Conservation (phyloP, 2,329 filamentous ascomycete genomes). For the Knoxdaviesia capensis region DNA sequence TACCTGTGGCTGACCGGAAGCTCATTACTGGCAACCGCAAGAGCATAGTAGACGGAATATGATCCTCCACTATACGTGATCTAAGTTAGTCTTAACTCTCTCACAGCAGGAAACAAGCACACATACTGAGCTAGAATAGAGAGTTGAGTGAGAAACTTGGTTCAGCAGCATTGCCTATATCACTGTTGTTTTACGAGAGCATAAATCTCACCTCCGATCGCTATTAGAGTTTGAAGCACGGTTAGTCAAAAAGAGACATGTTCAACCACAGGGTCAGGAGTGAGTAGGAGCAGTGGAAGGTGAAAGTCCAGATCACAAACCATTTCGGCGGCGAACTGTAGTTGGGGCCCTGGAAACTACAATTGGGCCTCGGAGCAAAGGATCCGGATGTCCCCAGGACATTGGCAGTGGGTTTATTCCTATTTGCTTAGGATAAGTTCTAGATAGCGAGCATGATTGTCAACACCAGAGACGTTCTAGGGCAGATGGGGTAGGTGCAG, state of each 20-base stretch:
- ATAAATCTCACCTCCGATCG: constrained; percentile 31
- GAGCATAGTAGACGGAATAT: constrained; percentile 87
- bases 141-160: no score
- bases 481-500: neutral
- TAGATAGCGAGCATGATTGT: constrained; percentile 10
- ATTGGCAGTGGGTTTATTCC: constrained; percentile 82
- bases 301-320: constrained; percentile 21
- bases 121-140: constrained; percentile 15
- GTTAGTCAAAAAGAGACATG: constrained; percentile 9
- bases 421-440: constrained; percentile 81
- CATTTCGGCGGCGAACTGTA: constrained; percentile 65
- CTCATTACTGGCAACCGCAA: constrained; percentile 82
- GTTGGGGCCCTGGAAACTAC: constrained; percentile 60
- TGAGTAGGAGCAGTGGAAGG: no score
- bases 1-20: constrained; percentile 60
- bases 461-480: neutral
- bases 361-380: constrained; percentile 60
- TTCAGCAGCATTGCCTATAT: no score
- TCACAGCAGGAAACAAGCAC: neutral
- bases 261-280: no score
- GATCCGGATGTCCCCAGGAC: constrained; percentile 68
- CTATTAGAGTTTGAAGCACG: constrained; percentile 14
- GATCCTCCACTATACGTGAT: constrained; percentile 43
- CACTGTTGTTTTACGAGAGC: no score
- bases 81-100: neutral